Base-by-base conservation (phyloP, 208 protist genomes). In the Acanthamoeba lenticulata region DNA sequence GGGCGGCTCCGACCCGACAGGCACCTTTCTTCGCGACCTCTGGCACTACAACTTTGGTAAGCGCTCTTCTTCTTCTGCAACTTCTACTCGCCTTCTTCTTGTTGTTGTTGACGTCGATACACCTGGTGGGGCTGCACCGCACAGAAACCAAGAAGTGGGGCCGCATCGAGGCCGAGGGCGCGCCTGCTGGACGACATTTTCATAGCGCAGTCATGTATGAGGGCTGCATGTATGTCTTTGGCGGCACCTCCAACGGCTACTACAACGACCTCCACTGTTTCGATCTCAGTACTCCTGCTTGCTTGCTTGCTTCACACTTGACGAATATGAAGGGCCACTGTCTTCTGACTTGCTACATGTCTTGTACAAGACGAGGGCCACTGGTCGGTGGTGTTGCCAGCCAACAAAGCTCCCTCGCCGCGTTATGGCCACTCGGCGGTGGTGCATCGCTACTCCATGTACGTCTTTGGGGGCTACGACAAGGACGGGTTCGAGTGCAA, bases 401-500 rank as follows among this genome's bases (percentile, higher is more conserved):
- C 85, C 36, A 91, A 91, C 38, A 67, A 60, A 38, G 34, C 55
- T 11, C 85, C 85, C 13, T 72, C 55, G 19, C 85, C 85, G 9
- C 85, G 85, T 17, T 91, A 91, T 52, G 85, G 85, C 42, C 85
- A 91, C 55, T 91, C 85, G 47, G 85, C 85, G 19, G 85, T 91
- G 21, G 85, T 91, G 55, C 57, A 91, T 69, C 55, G 57, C 27
- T 49, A 91, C 55, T 72, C 0, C 36, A 91, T 91, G 85, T 91
- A 91, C 55, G 40, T 91, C 19, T 91, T 91, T 29, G 85, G 85
- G 27, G 85, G 85, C 15, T 91, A 91, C 36, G 85, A 91, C 38
- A 91, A 91, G 85, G 85, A 91, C 11, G 85, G 85, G 19, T 91
- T 91, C 36, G 85, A 91, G 85, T 91, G 85, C 85, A 91, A 91